A percentile compares a stretch with the other conserved stretches of the same genome.
Evolutionary conservation across 2,329 filamentous ascomycete species (phyloP).

Genomic region (Daldinia eschscholtzii): DNA sequence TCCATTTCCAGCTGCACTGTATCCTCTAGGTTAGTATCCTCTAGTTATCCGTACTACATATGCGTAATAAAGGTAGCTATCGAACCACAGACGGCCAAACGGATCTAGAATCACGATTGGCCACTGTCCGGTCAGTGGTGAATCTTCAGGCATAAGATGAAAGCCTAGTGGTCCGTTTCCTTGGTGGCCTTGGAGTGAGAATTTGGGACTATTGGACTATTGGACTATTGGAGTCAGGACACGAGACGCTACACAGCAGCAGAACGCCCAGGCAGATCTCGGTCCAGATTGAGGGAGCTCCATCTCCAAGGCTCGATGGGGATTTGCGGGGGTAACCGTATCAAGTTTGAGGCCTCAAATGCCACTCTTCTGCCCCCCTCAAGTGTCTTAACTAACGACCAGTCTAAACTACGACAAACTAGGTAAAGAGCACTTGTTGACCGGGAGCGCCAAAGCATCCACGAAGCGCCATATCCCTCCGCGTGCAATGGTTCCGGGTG

Average conservation of each 20-base stretch:
- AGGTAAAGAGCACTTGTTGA: constrained; percentile 25
- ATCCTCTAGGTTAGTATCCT: constrained; percentile 9
- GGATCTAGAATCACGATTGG: constrained; percentile 37
- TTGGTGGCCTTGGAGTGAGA: constrained; percentile 34
- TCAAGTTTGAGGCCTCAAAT: constrained; percentile 32
- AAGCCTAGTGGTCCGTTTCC: constrained; percentile 37
- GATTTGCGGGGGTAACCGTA: constrained; percentile 42
- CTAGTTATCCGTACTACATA: constrained; percentile 16
- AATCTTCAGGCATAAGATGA: constrained; percentile 42
- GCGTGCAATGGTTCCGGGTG: constrained; percentile 19
- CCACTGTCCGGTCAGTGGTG: constrained; percentile 36
- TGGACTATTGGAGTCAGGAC: constrained; percentile 29
- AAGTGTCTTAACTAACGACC: constrained; percentile 22
- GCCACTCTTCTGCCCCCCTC: constrained; percentile 11
- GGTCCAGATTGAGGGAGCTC: constrained; percentile 39
- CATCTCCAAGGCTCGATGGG: constrained; percentile 26
- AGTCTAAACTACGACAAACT: constrained; percentile 28
- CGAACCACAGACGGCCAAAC: constrained; percentile 38
- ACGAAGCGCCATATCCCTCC: constrained; percentile 37
- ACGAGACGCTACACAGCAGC: constrained; percentile 39
- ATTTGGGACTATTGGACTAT: constrained; percentile 40
- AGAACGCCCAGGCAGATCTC: constrained; percentile 43
- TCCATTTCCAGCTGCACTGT: constrained; percentile 19
- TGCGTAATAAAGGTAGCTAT: constrained; percentile 35
- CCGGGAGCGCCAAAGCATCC: constrained; percentile 15